Evolutionary conservation across 148 eudicot species (phyloP).

Genomic region (Heliamphora exappendiculata): DNA sequence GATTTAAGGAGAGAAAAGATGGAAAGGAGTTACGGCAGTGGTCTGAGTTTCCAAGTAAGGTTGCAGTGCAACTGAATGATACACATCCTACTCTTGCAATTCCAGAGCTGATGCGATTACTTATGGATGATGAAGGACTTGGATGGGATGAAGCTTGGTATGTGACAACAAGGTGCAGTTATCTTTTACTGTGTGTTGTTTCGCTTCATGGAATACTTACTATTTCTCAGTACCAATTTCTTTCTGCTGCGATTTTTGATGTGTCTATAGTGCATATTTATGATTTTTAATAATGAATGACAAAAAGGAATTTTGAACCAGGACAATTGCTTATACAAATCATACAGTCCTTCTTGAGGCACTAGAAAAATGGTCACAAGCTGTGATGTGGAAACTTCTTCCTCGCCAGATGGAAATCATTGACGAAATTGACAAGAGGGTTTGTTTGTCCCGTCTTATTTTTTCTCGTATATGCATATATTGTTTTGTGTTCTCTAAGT

Average conservation of each 20-base stretch:
- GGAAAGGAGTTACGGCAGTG: constrained; percentile 50
- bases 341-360: constrained; percentile 99
- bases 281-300: constrained; percentile 5
- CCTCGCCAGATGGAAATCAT: constrained; percentile 99
- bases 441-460: constrained; percentile 14
- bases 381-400: constrained; percentile 97
- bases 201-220: not conserved
- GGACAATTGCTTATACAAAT: constrained; percentile 96
- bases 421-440: constrained; percentile 90
- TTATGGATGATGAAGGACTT: constrained; percentile 93
- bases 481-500: not conserved
- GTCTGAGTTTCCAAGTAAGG: constrained; percentile 90
- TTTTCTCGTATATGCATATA: not conserved
- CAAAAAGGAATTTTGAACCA: constrained; percentile 26
- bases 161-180: constrained; percentile 58
- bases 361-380: constrained; percentile 93
- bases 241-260: constrained; percentile 7
- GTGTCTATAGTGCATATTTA: too few relatives aligned
- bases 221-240: not conserved
- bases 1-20: constrained; percentile 78
- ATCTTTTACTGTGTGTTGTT: not conserved
- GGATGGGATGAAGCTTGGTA: constrained; percentile 99
- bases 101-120: constrained; percentile 91
- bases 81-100: constrained; percentile 97
- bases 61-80: constrained; percentile 96